Percentiles rank a stretch among this genome's conserved stretches.
Conservation (phyloP, 2,329 filamentous ascomycete genomes). For the Trichophyton simii region DNA sequence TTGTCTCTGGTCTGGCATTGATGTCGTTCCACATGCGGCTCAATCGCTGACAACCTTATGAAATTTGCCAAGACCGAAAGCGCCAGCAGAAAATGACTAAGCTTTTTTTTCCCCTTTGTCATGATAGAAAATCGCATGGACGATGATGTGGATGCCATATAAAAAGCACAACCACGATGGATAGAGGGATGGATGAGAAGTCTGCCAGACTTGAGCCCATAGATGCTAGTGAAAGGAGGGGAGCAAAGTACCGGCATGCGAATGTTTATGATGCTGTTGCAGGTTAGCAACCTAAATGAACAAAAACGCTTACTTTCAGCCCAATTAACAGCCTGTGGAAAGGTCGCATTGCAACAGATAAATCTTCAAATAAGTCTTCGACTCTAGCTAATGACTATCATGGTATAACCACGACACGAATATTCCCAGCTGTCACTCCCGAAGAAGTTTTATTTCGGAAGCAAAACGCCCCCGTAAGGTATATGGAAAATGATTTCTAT, state of each 20-base stretch:
- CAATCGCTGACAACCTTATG: not conserved
- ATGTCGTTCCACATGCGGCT: not conserved
- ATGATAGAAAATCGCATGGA: not conserved
- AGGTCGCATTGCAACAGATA: conserved; percentile 36
- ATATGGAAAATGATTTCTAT: conserved; percentile 44
- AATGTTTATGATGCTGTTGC: conserved; percentile 49
- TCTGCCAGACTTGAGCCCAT: not conserved
- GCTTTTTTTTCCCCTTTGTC: not conserved
- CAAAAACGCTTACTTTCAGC: not conserved
- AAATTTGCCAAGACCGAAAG: not conserved
- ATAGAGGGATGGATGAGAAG: not conserved
- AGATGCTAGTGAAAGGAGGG: not conserved
- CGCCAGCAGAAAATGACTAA: too few species aligned
- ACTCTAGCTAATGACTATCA: conserved; percentile 21
- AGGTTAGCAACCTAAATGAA: conserved; percentile 25
- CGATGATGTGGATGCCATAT: not conserved
- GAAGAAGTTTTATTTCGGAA: conserved; percentile 48
- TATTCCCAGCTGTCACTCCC: conserved; percentile 35
- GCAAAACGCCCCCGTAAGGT: conserved; percentile 38
- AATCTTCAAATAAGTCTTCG: conserved; percentile 20
- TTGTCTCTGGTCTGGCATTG: not conserved
- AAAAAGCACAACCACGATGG: not conserved
- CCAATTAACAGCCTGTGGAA: conserved; percentile 8
- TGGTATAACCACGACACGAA: conserved; percentile 15
- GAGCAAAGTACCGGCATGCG: conserved; percentile 22